phyloP scores from a whole-genome alignment of 176 grass and related monocot species.

The Carex myosuroides region DNA sequence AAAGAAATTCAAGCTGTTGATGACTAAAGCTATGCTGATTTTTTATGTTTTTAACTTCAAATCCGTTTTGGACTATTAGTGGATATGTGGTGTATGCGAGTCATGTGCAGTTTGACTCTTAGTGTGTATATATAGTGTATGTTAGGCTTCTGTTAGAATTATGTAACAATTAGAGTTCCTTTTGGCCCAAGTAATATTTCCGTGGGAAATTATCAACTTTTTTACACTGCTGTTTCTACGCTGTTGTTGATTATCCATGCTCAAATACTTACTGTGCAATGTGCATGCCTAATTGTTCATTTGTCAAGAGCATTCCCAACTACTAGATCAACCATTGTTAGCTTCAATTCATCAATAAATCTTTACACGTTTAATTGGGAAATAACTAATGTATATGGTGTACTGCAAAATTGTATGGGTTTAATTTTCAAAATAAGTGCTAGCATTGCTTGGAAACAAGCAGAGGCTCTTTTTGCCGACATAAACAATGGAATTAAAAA shows the following conservation, averaged over 20 bases:
- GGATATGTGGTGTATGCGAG: neutral
- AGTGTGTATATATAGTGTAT: neutral
- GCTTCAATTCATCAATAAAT: neutral
- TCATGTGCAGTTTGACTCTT: neutral
- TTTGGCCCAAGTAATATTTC: neutral
- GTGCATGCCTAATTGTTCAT: neutral
- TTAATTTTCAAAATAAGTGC: neutral
- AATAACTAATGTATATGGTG: neutral
- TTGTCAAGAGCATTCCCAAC: neutral
- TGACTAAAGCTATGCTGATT: slow-evolving; percentile 6
- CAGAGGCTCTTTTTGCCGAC: neutral
- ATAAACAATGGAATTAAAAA: neutral
- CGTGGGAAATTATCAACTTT: neutral
- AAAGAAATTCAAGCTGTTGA: slow-evolving; percentile 13
- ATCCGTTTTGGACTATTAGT: neutral
- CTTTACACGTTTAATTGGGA: neutral
- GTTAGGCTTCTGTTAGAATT: neutral
- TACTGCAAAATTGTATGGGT: too few species aligned
- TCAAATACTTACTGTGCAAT: neutral
- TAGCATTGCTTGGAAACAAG: neutral
- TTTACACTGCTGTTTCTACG: neutral
- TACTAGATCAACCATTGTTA: neutral
- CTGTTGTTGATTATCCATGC: neutral
- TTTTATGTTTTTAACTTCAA: neutral
- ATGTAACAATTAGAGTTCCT: neutral